Conservation (phyloP, 495 filamentous ascomycete species). For the Xylaria intraflava region DNA sequence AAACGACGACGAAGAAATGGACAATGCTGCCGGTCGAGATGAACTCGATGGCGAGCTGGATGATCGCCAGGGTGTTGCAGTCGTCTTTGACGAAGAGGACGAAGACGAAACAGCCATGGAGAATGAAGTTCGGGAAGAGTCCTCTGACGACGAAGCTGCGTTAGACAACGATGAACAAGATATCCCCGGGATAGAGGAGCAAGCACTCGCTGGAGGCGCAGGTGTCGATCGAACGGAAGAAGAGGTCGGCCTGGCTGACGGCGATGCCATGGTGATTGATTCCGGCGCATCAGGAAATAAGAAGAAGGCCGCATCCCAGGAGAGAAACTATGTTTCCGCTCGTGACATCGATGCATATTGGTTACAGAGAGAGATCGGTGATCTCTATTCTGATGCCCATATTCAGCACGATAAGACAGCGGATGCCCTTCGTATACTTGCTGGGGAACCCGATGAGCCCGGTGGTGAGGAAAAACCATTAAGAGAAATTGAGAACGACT, state of each 20-base stretch:
- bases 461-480: conserved; percentile 68
- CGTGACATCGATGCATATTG: conserved; percentile 95
- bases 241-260: conserved; percentile 42
- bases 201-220: conserved; percentile 46
- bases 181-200: conserved; percentile 48
- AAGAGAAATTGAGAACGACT: conserved; percentile 92
- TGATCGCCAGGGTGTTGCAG: conserved; percentile 91
- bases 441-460: conserved; percentile 63
- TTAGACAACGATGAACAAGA: conserved; percentile 59
- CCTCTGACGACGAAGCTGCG: conserved; percentile 67
- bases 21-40: conserved; percentile 52
- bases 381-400: conserved; percentile 82
- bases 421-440: conserved; percentile 72
- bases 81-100: conserved; percentile 90
- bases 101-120: conserved; percentile 74
- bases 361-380: conserved; percentile 88
- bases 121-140: conserved; percentile 77
- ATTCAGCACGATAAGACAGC: conserved; percentile 82
- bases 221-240: conserved; percentile 49
- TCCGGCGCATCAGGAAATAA: conserved; percentile 40
- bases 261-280: conserved; percentile 78
- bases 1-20: conserved; percentile 91
- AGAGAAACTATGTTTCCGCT: conserved; percentile 63
- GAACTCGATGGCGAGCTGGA: conserved; percentile 66
- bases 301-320: conserved; percentile 33